Base-by-base conservation (phyloP, 2,329 filamentous ascomycete genomes). In the Pestalotiopsis sp. region DNA sequence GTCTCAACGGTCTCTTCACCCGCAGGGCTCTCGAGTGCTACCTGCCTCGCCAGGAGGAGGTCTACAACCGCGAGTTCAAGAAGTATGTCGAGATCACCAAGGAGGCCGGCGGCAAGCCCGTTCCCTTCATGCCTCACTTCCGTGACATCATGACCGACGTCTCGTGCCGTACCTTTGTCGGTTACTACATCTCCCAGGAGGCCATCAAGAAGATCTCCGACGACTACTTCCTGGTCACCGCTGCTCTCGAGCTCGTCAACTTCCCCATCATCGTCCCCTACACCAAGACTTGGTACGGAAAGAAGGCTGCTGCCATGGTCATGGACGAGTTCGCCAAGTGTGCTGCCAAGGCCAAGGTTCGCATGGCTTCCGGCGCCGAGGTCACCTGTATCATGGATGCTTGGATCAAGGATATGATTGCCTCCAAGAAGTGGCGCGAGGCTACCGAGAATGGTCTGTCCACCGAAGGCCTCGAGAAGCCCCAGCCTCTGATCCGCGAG, bases 211-310 rank as follows among this genome's bases (percentile, higher is more conserved):
- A 93, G 85, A 96, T 98, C 72, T 92, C 95, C 70, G 92, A 97
- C 81, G 95, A 98, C 83, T 99, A 97, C 84, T 98, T 97, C 83
- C 89, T 95, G 72, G 97, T 98, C 79, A 98, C 96, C 14, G 95
- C 93, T 69, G 96, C 96, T 25, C 89, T 98, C 74, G 96, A 99
- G 82, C 89, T 98, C 61, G 96, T 99, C 86, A 98, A 98, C 86
- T 97, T 98, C 85, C 95, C 96, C 69, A 92, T 98, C 82, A 98
- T 98, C 79, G 83, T 98, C 56, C 95, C 95, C 52, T 98, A 89
- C 86, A 98, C 95, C 79, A 95, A 94, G 85, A 94, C 94, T 4
- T 98, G 94, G 94, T 97, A 97, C 78, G 96, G 95, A 75, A 97
- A 98, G 88, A 97, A 95, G 84, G 94, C 94, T 38, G 91, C 95